Conservation (phyloP, 2,329 filamentous ascomycete species). For the Nemania diffusa region DNA sequence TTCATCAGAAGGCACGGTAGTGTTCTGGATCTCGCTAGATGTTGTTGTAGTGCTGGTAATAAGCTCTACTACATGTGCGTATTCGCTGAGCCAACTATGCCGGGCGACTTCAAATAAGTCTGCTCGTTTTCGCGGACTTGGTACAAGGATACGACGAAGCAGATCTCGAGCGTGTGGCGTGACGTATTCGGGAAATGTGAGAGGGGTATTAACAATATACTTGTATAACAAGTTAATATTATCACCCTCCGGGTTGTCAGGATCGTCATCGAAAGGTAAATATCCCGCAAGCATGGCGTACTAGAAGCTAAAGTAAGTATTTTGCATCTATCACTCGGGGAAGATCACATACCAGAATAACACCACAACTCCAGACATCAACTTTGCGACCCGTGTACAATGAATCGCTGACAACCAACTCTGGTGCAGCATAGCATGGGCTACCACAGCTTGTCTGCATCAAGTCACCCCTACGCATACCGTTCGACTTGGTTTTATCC, state of each 20-base stretch:
- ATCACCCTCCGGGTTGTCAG: slow-evolving; percentile 96
- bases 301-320: slow-evolving; percentile 59
- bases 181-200: slow-evolving; percentile 99
- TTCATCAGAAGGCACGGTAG: slow-evolving; percentile 71
- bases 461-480: slow-evolving; percentile 85
- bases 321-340: slow-evolving; percentile 34
- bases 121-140: slow-evolving; percentile 92
- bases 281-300: slow-evolving; percentile 99
- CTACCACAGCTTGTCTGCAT: slow-evolving; percentile 99
- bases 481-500: slow-evolving; percentile 79
- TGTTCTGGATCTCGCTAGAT: slow-evolving; percentile 83
- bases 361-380: slow-evolving; percentile 98
- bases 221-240: slow-evolving; percentile 99
- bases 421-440: slow-evolving; percentile 96
- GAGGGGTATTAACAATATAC: slow-evolving; percentile 96
- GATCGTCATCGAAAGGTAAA: slow-evolving; percentile 96
- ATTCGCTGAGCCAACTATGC: slow-evolving; percentile 98
- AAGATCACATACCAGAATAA: slow-evolving; percentile 81
- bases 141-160: slow-evolving; percentile 90
- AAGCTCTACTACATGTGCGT: slow-evolving; percentile 94
- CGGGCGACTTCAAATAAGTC: slow-evolving; percentile 97
- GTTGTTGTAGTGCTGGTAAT: slow-evolving; percentile 96
- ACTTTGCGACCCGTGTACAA: slow-evolving; percentile 97
- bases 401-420: slow-evolving; percentile 96
- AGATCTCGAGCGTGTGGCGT: slow-evolving; percentile 95